Conservation (phyloP, 495 filamentous ascomycete genomes). For the Talaromyces proteolyticus region DNA sequence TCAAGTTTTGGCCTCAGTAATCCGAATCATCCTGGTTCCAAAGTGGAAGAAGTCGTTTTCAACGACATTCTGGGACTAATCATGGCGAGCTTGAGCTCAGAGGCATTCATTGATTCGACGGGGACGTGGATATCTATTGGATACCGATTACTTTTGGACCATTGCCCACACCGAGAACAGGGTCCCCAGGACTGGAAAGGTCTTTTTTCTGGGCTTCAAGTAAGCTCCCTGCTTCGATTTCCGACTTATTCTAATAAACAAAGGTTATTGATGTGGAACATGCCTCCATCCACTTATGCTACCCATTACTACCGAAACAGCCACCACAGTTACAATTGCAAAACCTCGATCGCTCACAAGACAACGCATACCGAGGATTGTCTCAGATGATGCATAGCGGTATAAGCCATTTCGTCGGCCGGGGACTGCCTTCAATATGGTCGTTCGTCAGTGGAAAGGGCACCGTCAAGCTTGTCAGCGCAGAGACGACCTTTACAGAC, state of each 20-base stretch:
- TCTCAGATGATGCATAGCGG: constrained; percentile 37
- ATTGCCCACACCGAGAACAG: constrained; percentile 18
- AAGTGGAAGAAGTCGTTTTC: constrained; percentile 10
- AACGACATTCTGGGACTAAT: constrained; percentile 34
- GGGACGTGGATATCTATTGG: constrained; percentile 36
- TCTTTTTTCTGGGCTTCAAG: constrained; percentile 32
- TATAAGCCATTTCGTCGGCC: constrained; percentile 31
- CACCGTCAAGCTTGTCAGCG: constrained; percentile 6
- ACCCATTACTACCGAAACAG: constrained; percentile 28
- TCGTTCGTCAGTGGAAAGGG: constrained; percentile 22
- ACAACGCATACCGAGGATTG: constrained; percentile 27
- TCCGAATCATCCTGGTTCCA: neutral
- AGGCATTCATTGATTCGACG: constrained; percentile 29
- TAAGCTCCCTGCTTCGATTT: constrained; percentile 4
- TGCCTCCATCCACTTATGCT: constrained; percentile 36
- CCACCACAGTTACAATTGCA: constrained; percentile 22
- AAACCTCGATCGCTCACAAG: constrained; percentile 17
- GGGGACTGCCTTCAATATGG: constrained; percentile 34
- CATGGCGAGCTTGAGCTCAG: constrained; percentile 34
- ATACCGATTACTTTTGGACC: constrained; percentile 30
- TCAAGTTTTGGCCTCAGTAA: neutral
- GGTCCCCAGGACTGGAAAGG: constrained; percentile 25
- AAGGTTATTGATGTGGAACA: constrained; percentile 39
- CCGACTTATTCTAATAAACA: neutral
- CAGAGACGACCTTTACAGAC: constrained; percentile 22